Conservation (phyloP, 2,329 filamentous ascomycete genomes). For the Beauveria asiatica region DNA sequence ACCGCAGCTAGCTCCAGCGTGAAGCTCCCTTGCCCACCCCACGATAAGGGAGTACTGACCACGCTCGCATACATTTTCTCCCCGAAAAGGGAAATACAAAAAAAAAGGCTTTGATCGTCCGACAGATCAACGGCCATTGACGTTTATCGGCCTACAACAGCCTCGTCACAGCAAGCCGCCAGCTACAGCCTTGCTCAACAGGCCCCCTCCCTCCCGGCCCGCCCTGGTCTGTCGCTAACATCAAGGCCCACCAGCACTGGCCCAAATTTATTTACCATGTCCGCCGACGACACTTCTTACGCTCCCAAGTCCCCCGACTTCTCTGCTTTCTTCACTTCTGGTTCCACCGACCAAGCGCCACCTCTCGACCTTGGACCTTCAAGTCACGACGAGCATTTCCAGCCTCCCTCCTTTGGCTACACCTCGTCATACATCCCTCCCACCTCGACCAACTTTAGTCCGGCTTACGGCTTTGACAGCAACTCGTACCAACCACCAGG, state of each 20-base stretch:
- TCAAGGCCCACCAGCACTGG: background rate
- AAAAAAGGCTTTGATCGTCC: background rate
- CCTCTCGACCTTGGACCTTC: conserved; percentile 18
- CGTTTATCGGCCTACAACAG: background rate
- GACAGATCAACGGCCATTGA: background rate
- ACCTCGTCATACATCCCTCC: conserved; percentile 3
- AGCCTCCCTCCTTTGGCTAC: conserved; percentile 14
- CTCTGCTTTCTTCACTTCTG: conserved; percentile 43
- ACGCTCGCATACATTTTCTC: too few species aligned
- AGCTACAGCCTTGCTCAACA: background rate
- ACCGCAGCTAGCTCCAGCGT: background rate
- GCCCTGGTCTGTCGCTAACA: background rate
- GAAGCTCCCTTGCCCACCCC: background rate
- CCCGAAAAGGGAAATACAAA: background rate
- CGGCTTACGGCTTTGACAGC: background rate
- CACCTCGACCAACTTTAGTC: conserved; percentile 1
- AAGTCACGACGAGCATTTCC: conserved; percentile 21
- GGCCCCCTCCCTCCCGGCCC: background rate
- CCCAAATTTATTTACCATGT: conserved; percentile 25
- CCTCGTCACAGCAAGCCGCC: background rate
- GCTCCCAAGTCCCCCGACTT: conserved; percentile 52
- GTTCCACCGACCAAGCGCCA: conserved; percentile 27
- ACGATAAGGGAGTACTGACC: too few species aligned
- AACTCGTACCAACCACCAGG: conserved; percentile 12
- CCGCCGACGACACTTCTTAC: conserved; percentile 43